These are phyloP conservation scores for Metarhizium rileyi DNA, from an alignment of 2,329 filamentous ascomycete species.

Conservation along the genomic window DNA sequence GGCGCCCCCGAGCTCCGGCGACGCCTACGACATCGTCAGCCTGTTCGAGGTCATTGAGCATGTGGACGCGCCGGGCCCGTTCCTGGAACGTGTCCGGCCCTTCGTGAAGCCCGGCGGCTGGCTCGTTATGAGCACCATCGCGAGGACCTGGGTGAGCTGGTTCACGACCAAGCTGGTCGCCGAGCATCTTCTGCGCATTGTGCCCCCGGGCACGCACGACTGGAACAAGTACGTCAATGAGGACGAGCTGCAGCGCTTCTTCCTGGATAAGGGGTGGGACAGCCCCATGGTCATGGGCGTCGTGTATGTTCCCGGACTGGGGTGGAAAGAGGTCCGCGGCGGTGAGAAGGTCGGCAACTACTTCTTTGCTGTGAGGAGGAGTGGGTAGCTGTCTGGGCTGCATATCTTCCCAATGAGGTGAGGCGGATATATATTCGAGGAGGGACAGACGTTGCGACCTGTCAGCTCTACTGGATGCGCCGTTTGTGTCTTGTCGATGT, in stretches of 20 bases:
- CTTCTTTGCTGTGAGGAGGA: slow-evolving; percentile 70
- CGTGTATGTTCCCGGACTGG: slow-evolving; percentile 79
- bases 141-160: slow-evolving; percentile 81
- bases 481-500: not conserved
- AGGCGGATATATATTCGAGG: not conserved
- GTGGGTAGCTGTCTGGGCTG: slow-evolving; percentile 1
- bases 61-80: slow-evolving; percentile 64
- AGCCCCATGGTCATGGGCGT: slow-evolving; percentile 62
- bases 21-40: slow-evolving; percentile 68
- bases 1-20: slow-evolving; percentile 23
- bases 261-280: slow-evolving; percentile 48
- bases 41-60: slow-evolving; percentile 96
- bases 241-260: slow-evolving; percentile 56
- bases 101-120: slow-evolving; percentile 87
- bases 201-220: slow-evolving; percentile 88
- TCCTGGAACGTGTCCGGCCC: slow-evolving; percentile 59
- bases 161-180: slow-evolving; percentile 86
- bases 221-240: slow-evolving; percentile 95
- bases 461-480: not conserved
- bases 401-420: slow-evolving; percentile 1
- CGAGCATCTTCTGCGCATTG: slow-evolving; percentile 77
- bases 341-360: slow-evolving; percentile 90
- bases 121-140: slow-evolving; percentile 88
- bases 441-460: not conserved
- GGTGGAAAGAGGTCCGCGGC: slow-evolving; percentile 75